Evolutionary conservation across 306 rosid genomes (phyloP), one percentile per base, ranked within the genome.

Genomic region (Prinsepia uniflora): DNA sequence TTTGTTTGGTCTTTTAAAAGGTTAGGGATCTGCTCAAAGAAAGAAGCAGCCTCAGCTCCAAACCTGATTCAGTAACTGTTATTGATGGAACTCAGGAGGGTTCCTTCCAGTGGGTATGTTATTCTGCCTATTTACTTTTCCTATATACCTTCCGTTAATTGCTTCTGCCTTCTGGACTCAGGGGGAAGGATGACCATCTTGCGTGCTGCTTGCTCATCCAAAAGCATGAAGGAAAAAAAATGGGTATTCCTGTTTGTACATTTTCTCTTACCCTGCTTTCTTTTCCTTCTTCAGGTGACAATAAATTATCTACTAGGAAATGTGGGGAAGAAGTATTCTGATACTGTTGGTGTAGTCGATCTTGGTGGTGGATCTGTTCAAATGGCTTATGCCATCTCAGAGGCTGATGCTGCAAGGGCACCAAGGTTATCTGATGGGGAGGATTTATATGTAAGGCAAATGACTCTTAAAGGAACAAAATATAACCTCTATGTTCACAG

Each of bases 331-430:
- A 76, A 82, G 58, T 89, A 84, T 77, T 82, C 90, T 0, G 75
- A 89, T 59, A 94, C 99, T 34, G 99, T 94, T 70, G 99, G 99
- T 43, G 95, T 94, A 44, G 96, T 94, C 79, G 99, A 94, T 83
- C 99, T 94, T 79, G 99, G 99, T 20, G 99, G 99, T 75, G 99
- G 99, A 63, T 94, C 99, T 79, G 97, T 94, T 76, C 99, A 94
- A 84, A 94, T 94, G 97, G 99, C 99, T 34, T 94, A 94, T 87
- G 97, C 99, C 63, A 85, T 94, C 74, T 89, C 99, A 1, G 96
- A 91, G 81, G 43, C 80, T 34, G 96, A 86, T 54, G 92, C 95
- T 66, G 84, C 81, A 20, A 80, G 62, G 78, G 95, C 97, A 76
- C 92, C 98, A 30, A 83, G 79, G 74, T 54, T 77, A 72, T 46